Evolutionary conservation across 2,329 filamentous ascomycete species (phyloP), one percentile per base, ranked within the genome.

Genomic region (Byssothecium circinans): DNA sequence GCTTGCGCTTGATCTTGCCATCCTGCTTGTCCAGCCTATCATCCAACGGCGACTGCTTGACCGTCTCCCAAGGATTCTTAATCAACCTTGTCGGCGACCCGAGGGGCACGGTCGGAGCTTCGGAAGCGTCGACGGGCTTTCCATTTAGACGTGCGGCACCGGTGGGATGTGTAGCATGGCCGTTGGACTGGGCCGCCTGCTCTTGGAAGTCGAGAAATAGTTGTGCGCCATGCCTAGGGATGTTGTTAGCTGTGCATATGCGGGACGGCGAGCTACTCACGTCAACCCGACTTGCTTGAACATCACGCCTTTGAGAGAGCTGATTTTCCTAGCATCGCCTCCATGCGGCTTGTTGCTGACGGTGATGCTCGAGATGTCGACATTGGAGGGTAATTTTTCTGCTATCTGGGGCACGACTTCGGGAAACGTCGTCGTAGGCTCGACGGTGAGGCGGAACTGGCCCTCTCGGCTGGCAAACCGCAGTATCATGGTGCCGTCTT

Each of bases 21-120:
- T 94, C 87, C 57, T 86, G 81, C 73, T 84, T 89, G 72, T 99
- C 94, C 65, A 99, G 76, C 46, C 81, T 78, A 67, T 99, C 86
- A 67, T 99, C 95, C 8, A 99, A 79, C 2, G 85, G 78, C 2
- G 91, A 95, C 74, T 99, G 94, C 64, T 84, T 84, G 14, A 97
- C 87, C 8, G 87, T 83, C 65, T 99, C 94, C 94, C 94, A 97
- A 0, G 91, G 89, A 56, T 94, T 96, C 71, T 87, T 89, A 62
- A 91, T 86, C 43, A 83, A 77, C 42, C 83, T 73, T 11, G 75
- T 75, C 4, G 82, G 78, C 1, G 81, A 81, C 4, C 76, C 78
- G 35, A 81, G 74, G 43, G 75, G 76, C 40, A 85, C 81, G 52
- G 83, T 80, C 65, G 88, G 80, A 35, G 84, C 82, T 3, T 92